Evolutionary conservation across 1,139 yeast genomes (phyloP).

Genomic region (Lodderomyces oxycetoniae): DNA sequence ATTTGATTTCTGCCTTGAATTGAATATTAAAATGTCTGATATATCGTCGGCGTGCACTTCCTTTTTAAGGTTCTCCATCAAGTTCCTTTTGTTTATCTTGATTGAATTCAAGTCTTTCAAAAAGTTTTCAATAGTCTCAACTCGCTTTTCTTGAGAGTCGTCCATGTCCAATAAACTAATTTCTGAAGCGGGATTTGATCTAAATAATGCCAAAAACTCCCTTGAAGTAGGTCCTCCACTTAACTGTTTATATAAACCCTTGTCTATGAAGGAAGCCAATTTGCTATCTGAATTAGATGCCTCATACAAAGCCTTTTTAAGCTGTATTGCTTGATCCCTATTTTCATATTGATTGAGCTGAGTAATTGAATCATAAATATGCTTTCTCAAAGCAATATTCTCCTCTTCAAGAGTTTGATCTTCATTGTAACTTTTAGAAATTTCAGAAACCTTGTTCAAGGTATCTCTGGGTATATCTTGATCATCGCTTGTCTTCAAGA

Average conservation of each 20-base stretch:
- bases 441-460: slow-evolving; percentile 23
- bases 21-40: slow-evolving; percentile 67
- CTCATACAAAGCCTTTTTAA: slow-evolving; percentile 61
- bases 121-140: slow-evolving; percentile 44
- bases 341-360: slow-evolving; percentile 33
- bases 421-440: slow-evolving; percentile 19
- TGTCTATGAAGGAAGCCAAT: slow-evolving; percentile 36
- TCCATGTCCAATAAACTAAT: slow-evolving; percentile 64
- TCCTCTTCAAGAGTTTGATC: slow-evolving; percentile 24
- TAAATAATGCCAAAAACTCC: slow-evolving; percentile 31
- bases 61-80: slow-evolving; percentile 61
- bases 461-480: slow-evolving; percentile 17
- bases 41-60: slow-evolving; percentile 82
- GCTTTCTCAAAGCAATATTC: slow-evolving; percentile 30
- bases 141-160: slow-evolving; percentile 27
- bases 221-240: slow-evolving; percentile 31
- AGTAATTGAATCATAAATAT: slow-evolving; percentile 36
- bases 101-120: slow-evolving; percentile 42
- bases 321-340: slow-evolving; percentile 50
- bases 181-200: slow-evolving; percentile 17
- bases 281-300: slow-evolving; percentile 66
- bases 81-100: slow-evolving; percentile 55
- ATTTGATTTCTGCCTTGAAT: slow-evolving; percentile 53
- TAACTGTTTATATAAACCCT: slow-evolving; percentile 25
- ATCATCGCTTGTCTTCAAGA: slow-evolving; percentile 1